Percentiles rank a stretch among this genome's conserved stretches.
Conservation (phyloP, 75 land plant genomes). For the Azolla pinnata region DNA sequence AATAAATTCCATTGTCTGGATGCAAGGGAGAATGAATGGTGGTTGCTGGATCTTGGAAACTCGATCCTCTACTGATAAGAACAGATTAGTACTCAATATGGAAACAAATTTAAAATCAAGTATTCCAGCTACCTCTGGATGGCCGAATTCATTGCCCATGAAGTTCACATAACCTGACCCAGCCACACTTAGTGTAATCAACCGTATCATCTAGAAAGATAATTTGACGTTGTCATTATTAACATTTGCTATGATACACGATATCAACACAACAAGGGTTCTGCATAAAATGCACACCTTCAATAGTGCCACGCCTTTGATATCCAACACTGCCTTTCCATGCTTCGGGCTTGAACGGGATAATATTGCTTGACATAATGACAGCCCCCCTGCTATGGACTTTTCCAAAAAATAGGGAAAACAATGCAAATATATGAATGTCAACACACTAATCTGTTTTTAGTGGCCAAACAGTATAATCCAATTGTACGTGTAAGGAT, state of each 20-base stretch:
- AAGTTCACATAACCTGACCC: conserved; percentile 90
- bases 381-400: conserved; percentile 86
- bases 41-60: conserved; percentile 77
- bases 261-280: background rate
- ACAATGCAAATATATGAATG: background rate
- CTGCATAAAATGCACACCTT: conserved; percentile 7
- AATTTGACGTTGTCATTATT: background rate
- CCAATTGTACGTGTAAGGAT: background rate
- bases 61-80: conserved; percentile 58
- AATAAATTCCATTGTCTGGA: conserved; percentile 69
- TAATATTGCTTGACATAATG: conserved; percentile 70
- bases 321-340: background rate
- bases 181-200: conserved; percentile 59
- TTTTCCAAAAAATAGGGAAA: conserved; percentile 13
- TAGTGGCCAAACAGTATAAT: background rate
- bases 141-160: conserved; percentile 99
- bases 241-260: background rate
- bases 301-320: conserved; percentile 1
- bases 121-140: conserved; percentile 51
- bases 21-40: conserved; percentile 59
- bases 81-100: conserved; percentile 2
- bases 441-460: background rate
- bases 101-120: too few species aligned
- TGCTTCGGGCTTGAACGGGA: conserved; percentile 9
- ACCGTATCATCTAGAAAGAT: conserved; percentile 63